phyloP scores from a whole-genome alignment of 768 basidiomycete genomes.

The Leucosporidium creatinivorum region DNA sequence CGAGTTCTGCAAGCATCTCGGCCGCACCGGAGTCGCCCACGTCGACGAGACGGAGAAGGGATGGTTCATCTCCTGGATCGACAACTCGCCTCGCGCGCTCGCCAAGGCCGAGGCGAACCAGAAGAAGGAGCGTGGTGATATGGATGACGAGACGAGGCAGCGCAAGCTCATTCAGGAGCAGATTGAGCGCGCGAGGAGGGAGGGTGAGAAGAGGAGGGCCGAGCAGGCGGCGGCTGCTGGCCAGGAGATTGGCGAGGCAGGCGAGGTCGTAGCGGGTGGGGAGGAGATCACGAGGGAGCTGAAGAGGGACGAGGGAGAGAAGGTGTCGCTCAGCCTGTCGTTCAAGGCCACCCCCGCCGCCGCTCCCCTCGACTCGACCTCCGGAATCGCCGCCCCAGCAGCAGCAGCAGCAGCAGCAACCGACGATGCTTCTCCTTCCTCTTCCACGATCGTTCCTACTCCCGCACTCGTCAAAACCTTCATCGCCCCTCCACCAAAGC shows the following conservation, averaged over 20 bases:
- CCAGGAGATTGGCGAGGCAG: background rate
- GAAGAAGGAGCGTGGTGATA: conserved; percentile 86
- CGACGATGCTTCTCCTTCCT: conserved; percentile 6
- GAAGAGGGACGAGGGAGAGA: conserved; percentile 27
- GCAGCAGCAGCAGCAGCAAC: background rate
- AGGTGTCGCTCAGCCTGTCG: conserved; percentile 22
- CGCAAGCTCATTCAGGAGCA: conserved; percentile 82
- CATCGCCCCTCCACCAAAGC: conserved; percentile 22
- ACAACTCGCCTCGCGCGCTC: conserved; percentile 87
- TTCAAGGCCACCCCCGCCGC: conserved; percentile 18
- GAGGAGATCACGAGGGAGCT: conserved; percentile 25
- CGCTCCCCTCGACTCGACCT: conserved; percentile 11
- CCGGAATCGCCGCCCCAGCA: background rate
- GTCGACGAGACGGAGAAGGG: conserved; percentile 99
- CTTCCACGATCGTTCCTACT: conserved; percentile 16
- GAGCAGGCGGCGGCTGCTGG: conserved; percentile 7
- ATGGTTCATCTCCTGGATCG: conserved; percentile 95
- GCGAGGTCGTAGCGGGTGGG: conserved; percentile 6
- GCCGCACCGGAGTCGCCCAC: conserved; percentile 71
- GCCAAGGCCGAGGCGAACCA: conserved; percentile 80
- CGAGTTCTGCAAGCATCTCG: conserved; percentile 88
- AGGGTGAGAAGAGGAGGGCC: conserved; percentile 36
- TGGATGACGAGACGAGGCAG: conserved; percentile 91
- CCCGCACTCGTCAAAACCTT: conserved; percentile 30
- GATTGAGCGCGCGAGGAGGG: conserved; percentile 70